Evolutionary conservation across 441 rosid species (phyloP), one percentile per base, ranked within the genome.

Genomic region (Capsella rubella): DNA sequence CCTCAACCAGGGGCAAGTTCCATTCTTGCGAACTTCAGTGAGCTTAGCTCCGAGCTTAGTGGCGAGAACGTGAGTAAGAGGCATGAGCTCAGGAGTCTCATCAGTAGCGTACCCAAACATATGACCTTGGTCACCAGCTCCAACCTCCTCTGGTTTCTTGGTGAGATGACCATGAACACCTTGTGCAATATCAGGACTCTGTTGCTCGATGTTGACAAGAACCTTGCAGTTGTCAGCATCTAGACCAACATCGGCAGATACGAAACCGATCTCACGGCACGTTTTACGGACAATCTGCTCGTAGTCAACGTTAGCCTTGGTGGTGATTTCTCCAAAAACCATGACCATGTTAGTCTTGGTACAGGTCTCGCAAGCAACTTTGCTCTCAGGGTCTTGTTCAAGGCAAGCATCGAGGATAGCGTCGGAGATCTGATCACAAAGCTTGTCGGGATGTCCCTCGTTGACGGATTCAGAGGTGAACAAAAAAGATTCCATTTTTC

Each of bases 41-140:
- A 87, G 91, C 32, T 71, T 84, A 46, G 90, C 84, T 37, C 89
- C 91, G 8, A 89, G 90, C 84, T 89, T 87, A 53, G 90, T 89
- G 1, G 91, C 90, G 5, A 89, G 86, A 8, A 87, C 89, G 57
- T 84, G 91, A 71, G 81, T 89, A 42, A 87, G 76, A 0, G 91
- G 94, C 90, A 89, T 89, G 28, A 85, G 67, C 83, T 88, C 90
- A 34, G 88, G 83, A 0, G 93, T 88, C 79, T 86, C 90, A 53
- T 88, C 90, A 1, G 93, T 88, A 15, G 92, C 89, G 63, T 87
- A 87, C 2, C 90, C 89, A 25, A 85, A 87, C 89, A 87, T 87
- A 78, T 85, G 89, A 69, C 89, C 88, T 67, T 87, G 91, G 53
- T 86, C 90, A 54, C 89, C 89, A 39, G 89, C 92, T 42, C 90